Percentiles rank a stretch among this genome's conserved stretches.
Conservation (phyloP, 2,329 filamentous ascomycete species). For the Sarocladiaceae sp. region DNA sequence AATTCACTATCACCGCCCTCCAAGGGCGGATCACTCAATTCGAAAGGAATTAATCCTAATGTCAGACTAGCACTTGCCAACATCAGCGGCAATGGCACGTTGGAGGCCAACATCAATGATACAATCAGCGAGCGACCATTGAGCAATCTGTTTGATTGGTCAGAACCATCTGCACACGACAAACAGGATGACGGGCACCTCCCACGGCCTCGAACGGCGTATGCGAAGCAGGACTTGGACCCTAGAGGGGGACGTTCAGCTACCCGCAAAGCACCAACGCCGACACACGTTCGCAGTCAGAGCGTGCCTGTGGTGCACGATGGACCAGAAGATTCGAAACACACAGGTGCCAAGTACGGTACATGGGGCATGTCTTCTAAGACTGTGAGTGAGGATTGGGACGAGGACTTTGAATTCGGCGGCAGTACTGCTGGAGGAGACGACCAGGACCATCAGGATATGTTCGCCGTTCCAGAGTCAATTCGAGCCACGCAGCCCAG, state of each 20-base stretch:
- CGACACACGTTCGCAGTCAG: constrained; percentile 72
- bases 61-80: constrained; percentile 50
- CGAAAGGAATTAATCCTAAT: constrained; percentile 47
- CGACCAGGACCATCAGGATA: constrained; percentile 27
- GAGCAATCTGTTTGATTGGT: constrained; percentile 76
- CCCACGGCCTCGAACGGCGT: constrained; percentile 68
- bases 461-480: constrained; percentile 58
- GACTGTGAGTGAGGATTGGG: constrained; percentile 81
- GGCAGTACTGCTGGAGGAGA: constrained; percentile 34
- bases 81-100: constrained; percentile 43
- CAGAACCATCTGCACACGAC: constrained; percentile 60
- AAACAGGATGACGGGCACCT: constrained; percentile 56
- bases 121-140: constrained; percentile 44
- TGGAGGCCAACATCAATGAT: constrained; percentile 22
- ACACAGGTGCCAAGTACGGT: constrained; percentile 64
- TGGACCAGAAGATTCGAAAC: constrained; percentile 48
- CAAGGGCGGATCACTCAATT: constrained; percentile 46
- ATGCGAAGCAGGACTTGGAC: constrained; percentile 70
- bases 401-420: constrained; percentile 81
- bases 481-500: constrained; percentile 80
- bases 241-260: constrained; percentile 64
- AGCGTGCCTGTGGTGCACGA: constrained; percentile 74
- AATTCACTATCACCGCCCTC: constrained; percentile 56
- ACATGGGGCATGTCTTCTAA: constrained; percentile 81
- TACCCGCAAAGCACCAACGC: constrained; percentile 63